Conservation (phyloP, 106 monocot species). For the Dioscorea alata region DNA sequence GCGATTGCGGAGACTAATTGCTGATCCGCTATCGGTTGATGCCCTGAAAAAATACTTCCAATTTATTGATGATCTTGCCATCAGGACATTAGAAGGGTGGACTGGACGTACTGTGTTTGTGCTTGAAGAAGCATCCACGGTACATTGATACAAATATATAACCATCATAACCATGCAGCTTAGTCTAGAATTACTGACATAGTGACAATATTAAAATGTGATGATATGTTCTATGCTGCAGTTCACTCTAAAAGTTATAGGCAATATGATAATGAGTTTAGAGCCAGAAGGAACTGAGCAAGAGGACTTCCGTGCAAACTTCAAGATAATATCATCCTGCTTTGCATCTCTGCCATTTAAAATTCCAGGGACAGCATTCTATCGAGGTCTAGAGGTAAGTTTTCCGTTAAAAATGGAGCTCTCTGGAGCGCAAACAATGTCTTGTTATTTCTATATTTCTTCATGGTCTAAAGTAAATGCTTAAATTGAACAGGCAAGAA, state of each 20-base stretch:
- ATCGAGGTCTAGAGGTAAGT: conserved; percentile 25
- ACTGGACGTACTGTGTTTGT: conserved; percentile 15
- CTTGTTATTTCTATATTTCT: too few relatives aligned
- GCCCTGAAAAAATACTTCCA: conserved; percentile 24
- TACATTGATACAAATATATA: neutral
- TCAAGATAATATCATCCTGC: conserved; percentile 23
- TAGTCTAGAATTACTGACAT: neutral
- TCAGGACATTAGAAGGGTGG: conserved; percentile 22
- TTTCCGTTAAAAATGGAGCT: too few relatives aligned
- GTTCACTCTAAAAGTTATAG: conserved; percentile 36
- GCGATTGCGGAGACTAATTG: conserved; percentile 18
- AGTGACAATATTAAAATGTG: neutral
- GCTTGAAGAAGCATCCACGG: conserved; percentile 30
- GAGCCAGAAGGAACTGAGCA: conserved; percentile 28
- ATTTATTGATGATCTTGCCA: conserved; percentile 20
- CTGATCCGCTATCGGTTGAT: conserved; percentile 25
- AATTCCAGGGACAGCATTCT: conserved; percentile 24
- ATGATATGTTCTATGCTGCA: neutral
- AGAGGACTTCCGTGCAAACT: conserved; percentile 29
- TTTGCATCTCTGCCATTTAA: conserved; percentile 33
- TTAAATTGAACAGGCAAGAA: conserved; percentile 15
- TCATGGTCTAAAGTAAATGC: neutral
- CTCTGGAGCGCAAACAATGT: too few relatives aligned
- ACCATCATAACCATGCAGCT: too few relatives aligned
- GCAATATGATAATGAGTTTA: conserved; percentile 30